These are phyloP conservation scores for Leccinum boreale DNA, from an alignment of 768 basidiomycete species.

Conservation along the genomic window DNA sequence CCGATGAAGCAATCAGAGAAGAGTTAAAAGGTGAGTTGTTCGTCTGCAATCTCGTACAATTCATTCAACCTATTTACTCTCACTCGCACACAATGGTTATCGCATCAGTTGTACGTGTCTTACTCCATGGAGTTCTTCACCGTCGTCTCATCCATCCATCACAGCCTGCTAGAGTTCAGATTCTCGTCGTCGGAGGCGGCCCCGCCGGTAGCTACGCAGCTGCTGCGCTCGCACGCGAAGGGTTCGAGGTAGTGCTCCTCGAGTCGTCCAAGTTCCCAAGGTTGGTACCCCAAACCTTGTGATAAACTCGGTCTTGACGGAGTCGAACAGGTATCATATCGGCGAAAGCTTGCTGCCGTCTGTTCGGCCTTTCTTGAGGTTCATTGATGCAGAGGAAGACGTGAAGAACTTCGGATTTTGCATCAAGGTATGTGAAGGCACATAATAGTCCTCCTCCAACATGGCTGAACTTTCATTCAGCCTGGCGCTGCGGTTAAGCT, in stretches of 20 bases:
- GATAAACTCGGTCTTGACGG: not conserved
- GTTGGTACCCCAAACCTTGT: not conserved
- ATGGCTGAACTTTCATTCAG: not conserved
- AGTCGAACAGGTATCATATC: conserved; percentile 11
- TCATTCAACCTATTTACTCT: not conserved
- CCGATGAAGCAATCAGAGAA: not conserved
- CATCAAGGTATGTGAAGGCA: conserved; percentile 3
- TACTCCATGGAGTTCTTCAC: not conserved
- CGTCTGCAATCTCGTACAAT: not conserved
- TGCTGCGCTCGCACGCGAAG: conserved; percentile 8
- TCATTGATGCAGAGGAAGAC: conserved; percentile 5
- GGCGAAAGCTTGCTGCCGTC: conserved; percentile 13
- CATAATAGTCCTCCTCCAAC: not conserved
- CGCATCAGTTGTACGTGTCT: not conserved
- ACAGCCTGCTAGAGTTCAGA: not conserved
- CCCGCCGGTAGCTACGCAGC: conserved; percentile 11
- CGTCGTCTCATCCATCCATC: not conserved
- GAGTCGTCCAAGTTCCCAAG: conserved; percentile 12
- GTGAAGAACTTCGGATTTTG: conserved; percentile 7
- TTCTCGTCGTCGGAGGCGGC: conserved; percentile 14
- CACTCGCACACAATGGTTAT: not conserved
- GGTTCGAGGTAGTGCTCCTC: conserved; percentile 5
- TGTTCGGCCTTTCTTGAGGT: conserved; percentile 4
- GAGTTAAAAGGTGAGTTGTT: not conserved
- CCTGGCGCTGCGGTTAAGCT: conserved; percentile 7